A percentile compares a stretch with the other conserved stretches of the same genome.
These are phyloP conservation scores for Corymbia citriodora DNA, from an alignment of 441 rosid genomes.

Conservation along the genomic window DNA sequence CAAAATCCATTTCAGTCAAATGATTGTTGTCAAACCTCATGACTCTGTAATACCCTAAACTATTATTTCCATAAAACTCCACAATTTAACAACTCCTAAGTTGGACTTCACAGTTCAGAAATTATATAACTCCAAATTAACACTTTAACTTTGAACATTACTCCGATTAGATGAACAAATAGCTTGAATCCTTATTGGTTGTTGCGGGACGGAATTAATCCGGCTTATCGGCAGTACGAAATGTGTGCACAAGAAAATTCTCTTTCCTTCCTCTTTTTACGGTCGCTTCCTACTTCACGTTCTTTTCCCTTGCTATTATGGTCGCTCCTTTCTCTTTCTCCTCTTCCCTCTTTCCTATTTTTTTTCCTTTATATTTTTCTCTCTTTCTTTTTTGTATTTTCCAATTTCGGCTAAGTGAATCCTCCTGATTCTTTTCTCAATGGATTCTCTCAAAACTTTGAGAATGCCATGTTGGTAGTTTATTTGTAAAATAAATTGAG, in stretches of 20 bases:
- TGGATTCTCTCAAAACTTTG: not conserved
- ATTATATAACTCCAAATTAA: not conserved
- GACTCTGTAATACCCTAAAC: not conserved
- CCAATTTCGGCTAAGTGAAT: not conserved
- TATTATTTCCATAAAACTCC: not conserved
- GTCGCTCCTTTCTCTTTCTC: not conserved
- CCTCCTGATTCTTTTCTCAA: not conserved
- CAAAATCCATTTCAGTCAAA: not conserved
- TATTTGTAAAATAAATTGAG: too few relatives aligned
- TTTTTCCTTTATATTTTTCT: not conserved
- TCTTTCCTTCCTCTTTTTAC: not conserved
- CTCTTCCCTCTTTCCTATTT: not conserved
- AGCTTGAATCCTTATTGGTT: not conserved
- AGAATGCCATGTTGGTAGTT: not conserved
- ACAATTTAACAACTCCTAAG: not conserved
- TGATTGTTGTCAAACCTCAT: not conserved
- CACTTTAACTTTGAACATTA: not conserved
- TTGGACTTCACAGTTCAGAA: not conserved
- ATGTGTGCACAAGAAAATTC: not conserved
- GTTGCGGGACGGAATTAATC: not conserved
- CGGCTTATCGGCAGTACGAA: not conserved
- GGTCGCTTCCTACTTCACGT: not conserved
- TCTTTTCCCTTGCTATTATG: not conserved
- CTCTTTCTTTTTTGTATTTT: not conserved
- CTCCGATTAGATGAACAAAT: not conserved